These are phyloP conservation scores for Oryza glaberrima DNA, from an alignment of 176 grass and related monocot genomes.

Conservation along the genomic window DNA sequence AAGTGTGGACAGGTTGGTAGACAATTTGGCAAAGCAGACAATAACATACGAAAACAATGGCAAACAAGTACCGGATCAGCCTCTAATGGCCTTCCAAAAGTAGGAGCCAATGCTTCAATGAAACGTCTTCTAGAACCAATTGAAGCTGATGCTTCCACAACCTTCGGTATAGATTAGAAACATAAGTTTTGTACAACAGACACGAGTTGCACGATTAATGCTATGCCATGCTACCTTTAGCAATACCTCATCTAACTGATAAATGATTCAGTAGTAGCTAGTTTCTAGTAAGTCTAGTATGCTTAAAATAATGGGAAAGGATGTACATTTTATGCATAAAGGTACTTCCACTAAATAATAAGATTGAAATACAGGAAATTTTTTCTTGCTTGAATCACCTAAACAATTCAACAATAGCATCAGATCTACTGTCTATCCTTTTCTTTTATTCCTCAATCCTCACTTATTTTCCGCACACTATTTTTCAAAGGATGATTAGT, in stretches of 20 bases:
- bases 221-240: not conserved
- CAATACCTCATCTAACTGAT: slow-evolving; percentile 2
- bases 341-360: slow-evolving; percentile 1
- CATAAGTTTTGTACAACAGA: slow-evolving; percentile 19
- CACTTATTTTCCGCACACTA: not conserved
- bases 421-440: slow-evolving; percentile 21
- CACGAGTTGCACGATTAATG: not conserved
- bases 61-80: slow-evolving; percentile 71
- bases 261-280: slow-evolving; percentile 26
- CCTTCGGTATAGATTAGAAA: slow-evolving; percentile 54
- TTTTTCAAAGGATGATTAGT: not conserved
- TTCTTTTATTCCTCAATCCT: not conserved
- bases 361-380: slow-evolving; percentile 16
- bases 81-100: slow-evolving; percentile 89
- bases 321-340: not conserved
- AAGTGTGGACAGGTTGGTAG: slow-evolving; percentile 23
- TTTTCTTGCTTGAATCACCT: slow-evolving; percentile 7
- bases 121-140: slow-evolving; percentile 93
- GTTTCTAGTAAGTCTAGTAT: slow-evolving; percentile 2
- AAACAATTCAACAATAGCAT: not conserved
- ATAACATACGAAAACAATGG: slow-evolving; percentile 22
- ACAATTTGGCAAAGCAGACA: slow-evolving; percentile 12
- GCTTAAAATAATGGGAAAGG: slow-evolving; percentile 8
- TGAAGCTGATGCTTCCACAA: slow-evolving; percentile 85
- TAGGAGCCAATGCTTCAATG: slow-evolving; percentile 80